Conservation (phyloP, 2,329 filamentous ascomycete species). For the Fusarium albosuccineum region DNA sequence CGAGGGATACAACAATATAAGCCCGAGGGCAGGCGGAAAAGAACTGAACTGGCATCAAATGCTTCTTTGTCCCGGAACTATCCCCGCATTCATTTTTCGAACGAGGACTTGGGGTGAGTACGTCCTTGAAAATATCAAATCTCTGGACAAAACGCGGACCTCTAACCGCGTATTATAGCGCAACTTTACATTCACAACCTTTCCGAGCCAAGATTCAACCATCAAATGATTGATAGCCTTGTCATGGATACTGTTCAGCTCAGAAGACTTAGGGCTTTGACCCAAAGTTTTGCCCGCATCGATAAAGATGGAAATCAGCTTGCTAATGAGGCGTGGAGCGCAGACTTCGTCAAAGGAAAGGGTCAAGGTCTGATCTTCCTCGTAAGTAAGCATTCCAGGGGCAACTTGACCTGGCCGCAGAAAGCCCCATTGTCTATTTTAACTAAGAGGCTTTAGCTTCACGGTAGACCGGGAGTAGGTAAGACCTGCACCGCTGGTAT, state of each 20-base stretch:
- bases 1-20: too few relatives aligned
- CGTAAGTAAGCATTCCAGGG: too few relatives aligned
- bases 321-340: constrained; percentile 23
- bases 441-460: too few relatives aligned
- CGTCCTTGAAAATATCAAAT: too few relatives aligned
- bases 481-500: constrained; percentile 51
- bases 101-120: constrained; percentile 6
- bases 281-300: constrained; percentile 43
- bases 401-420: too few relatives aligned
- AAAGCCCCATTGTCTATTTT: too few relatives aligned
- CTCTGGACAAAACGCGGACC: too few relatives aligned
- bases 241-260: constrained; percentile 45
- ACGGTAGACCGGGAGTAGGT: constrained; percentile 43
- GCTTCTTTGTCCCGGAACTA: background rate
- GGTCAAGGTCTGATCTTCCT: constrained; percentile 43
- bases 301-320: constrained; percentile 35
- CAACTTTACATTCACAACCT: constrained; percentile 43
- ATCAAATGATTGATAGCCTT: constrained; percentile 46
- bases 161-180: too few relatives aligned
- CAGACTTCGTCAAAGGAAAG: constrained; percentile 45
- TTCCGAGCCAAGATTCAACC: constrained; percentile 42
- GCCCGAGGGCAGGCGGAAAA: too few relatives aligned
- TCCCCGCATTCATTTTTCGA: constrained; percentile 1
- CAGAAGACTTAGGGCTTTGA: constrained; percentile 3
- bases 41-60: too few relatives aligned